Base-by-base conservation (phyloP, 1,284 basidiomycete genomes). In the Sporisorium graminicola region DNA sequence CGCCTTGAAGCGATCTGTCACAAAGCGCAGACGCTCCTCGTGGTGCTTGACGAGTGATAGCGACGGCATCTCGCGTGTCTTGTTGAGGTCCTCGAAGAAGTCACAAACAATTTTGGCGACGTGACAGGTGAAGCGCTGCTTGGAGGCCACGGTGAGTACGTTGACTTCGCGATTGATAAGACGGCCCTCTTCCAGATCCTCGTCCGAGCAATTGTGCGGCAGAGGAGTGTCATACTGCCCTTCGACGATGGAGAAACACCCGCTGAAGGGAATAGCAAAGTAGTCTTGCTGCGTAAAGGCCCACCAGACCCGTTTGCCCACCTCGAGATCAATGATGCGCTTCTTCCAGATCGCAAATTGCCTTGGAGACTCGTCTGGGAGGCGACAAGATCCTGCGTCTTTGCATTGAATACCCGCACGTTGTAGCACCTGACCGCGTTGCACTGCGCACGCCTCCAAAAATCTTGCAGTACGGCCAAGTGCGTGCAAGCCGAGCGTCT, bases 261-360 rank as follows among this genome's bases (percentile, higher is more conserved):
- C 76, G 35, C 76, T 70, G 54, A 76, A 78, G 2, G 76, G 73
- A 20, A 78, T 78, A 1, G 76, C 76, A 46, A 78, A 78, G 27
- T 78, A 78, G 46, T 76, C 76, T 37, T 78, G 76, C 54, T 78
- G 76, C 4, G 70, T 72, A 22, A 76, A 72, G 5, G 76, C 73
- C 76, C 76, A 78, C 76, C 76, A 78, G 5, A 78, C 76, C 7
- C 76, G 65, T 50, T 78, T 78, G 49, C 76, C 76, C 10, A 78
- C 69, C 47, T 78, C 76, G 43, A 78, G 66, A 58, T 70, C 67
- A 40, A 78, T 65, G 54, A 78, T 75, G 50, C 69, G 73, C 50
- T 68, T 71, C 49, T 55, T 66, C 66, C 74, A 69, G 10, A 72
- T 66, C 10, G 69, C 70, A 44, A 75, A 75, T 16, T 75, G 73